These are phyloP conservation scores for Striga asiatica DNA, from an alignment of 257 asterid genomes.

Conservation along the genomic window DNA sequence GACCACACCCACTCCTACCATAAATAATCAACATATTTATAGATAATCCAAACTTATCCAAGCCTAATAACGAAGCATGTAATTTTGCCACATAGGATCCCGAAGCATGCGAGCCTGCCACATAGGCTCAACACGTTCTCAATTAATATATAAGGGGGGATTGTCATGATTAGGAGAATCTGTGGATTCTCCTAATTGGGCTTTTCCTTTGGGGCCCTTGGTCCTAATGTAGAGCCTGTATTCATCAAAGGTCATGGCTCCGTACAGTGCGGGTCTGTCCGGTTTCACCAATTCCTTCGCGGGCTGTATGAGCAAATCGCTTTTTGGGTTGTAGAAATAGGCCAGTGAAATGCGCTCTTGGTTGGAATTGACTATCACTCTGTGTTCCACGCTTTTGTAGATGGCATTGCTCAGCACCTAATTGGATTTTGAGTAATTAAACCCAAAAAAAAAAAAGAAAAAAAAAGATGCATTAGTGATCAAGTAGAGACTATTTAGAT, in stretches of 20 bases:
- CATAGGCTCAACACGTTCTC: no score
- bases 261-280: conserved; percentile 39
- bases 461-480: background rate
- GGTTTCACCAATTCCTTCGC: conserved; percentile 36
- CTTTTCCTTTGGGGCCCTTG: conserved; percentile 62
- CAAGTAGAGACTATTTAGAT: background rate
- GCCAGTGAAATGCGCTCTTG: conserved; percentile 54
- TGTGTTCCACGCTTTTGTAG: conserved; percentile 63
- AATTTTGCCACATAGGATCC: no score
- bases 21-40: no score
- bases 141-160: no score
- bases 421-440: background rate
- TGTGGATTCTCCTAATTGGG: conserved; percentile 36
- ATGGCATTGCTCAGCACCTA: conserved; percentile 56
- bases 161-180: conserved; percentile 10
- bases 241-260: conserved; percentile 57
- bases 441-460: background rate
- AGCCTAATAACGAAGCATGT: no score
- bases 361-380: conserved; percentile 53
- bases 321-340: conserved; percentile 52
- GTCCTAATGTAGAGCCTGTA: conserved; percentile 65
- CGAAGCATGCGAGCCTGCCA: no score
- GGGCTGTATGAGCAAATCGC: conserved; percentile 51
- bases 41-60: no score
- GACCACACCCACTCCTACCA: no score